These are phyloP conservation scores for Amauroascus niger DNA, from an alignment of 2,329 filamentous ascomycete species.

Conservation along the genomic window DNA sequence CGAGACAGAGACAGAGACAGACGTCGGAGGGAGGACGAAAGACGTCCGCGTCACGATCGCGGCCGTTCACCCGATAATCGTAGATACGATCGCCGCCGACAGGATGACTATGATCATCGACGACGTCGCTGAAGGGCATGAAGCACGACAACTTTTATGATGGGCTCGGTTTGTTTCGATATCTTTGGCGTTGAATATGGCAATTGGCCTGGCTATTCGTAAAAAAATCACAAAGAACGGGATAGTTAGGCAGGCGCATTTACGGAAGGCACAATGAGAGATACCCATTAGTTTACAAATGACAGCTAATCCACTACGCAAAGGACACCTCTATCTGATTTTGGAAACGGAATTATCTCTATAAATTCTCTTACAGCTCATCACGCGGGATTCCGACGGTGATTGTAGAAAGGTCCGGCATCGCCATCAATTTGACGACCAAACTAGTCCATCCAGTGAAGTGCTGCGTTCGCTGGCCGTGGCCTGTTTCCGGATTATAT, in stretches of 20 bases:
- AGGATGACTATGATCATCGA: constrained; percentile 21
- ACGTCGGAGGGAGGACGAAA: constrained; percentile 21
- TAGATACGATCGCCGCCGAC: constrained; percentile 9
- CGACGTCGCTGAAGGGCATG: constrained; percentile 20
- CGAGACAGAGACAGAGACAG: constrained; percentile 26
- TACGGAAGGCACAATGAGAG: constrained; percentile 13
- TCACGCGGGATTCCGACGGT: constrained; percentile 33
- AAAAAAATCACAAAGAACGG: constrained; percentile 2
- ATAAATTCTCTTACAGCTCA: constrained; percentile 35
- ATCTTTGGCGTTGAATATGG: not conserved
- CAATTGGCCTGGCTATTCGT: not conserved
- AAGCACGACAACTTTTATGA: not conserved
- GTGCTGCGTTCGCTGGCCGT: constrained; percentile 91
- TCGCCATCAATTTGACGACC: constrained; percentile 93
- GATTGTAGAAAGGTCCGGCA: constrained; percentile 56
- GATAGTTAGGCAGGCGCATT: not conserved
- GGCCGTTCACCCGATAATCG: constrained; percentile 17
- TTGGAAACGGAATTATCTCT: constrained; percentile 12
- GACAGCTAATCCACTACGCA: not conserved
- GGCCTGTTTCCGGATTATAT: constrained; percentile 86
- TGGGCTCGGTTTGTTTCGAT: not conserved
- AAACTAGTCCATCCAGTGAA: constrained; percentile 99
- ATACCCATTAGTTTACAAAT: constrained; percentile 10
- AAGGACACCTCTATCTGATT: too few species aligned
- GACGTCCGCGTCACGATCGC: constrained; percentile 22